A percentile compares a stretch with the other conserved stretches of the same genome.
These are phyloP conservation scores for Yamadazyma aaseri DNA, from an alignment of 1,139 yeast species.

Conservation along the genomic window DNA sequence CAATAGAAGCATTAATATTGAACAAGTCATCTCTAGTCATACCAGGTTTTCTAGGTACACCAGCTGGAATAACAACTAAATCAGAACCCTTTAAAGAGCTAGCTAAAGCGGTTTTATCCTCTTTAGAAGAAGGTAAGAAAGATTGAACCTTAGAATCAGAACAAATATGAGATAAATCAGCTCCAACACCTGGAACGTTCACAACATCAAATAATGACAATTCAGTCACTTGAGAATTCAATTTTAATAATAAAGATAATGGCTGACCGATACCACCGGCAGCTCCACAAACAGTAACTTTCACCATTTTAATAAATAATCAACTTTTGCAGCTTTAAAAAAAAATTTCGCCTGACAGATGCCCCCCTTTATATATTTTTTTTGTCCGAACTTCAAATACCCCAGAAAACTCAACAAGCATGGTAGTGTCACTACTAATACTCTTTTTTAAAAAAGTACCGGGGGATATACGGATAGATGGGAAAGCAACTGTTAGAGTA, in stretches of 20 bases:
- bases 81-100: slow-evolving; percentile 78
- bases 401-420: slow-evolving; percentile 9
- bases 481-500: background rate
- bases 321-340: background rate
- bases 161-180: slow-evolving; percentile 92
- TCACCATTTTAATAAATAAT: slow-evolving; percentile 32
- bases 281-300: slow-evolving; percentile 92
- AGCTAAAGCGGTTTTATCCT: slow-evolving; percentile 72
- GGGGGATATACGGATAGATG: slow-evolving; percentile 7
- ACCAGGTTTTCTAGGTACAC: slow-evolving; percentile 99
- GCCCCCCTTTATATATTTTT: slow-evolving; percentile 12
- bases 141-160: slow-evolving; percentile 84
- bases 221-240: slow-evolving; percentile 81
- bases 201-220: slow-evolving; percentile 88
- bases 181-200: slow-evolving; percentile 96
- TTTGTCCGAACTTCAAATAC: slow-evolving; percentile 4
- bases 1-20: slow-evolving; percentile 96
- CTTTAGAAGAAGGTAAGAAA: slow-evolving; percentile 66
- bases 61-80: slow-evolving; percentile 94
- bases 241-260: slow-evolving; percentile 82
- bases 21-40: slow-evolving; percentile 98
- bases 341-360: slow-evolving; percentile 2
- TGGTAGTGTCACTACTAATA: background rate
- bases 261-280: slow-evolving; percentile 99
- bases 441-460: background rate